Evolutionary conservation across 495 filamentous ascomycete species (phyloP).

Genomic region (Aspergillus biplanus): DNA sequence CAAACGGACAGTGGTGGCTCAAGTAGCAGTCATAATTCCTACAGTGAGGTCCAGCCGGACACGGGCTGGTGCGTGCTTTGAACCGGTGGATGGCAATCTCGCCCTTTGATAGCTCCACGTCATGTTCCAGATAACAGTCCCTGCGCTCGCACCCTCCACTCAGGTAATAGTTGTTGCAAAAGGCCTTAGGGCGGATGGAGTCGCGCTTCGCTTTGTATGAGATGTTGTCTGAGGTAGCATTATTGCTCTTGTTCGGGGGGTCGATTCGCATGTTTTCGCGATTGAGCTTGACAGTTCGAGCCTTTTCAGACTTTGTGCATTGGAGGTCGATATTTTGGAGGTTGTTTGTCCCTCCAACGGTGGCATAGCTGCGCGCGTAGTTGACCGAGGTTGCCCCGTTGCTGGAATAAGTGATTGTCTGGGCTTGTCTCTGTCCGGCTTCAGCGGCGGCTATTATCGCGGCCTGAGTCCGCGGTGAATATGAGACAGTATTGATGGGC

Average conservation of each 20-base stretch:
- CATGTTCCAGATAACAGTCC: neutral
- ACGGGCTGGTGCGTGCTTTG: slow-evolving; percentile 4
- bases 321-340: neutral
- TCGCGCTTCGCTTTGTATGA: neutral
- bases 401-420: neutral
- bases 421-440: neutral
- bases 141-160: neutral
- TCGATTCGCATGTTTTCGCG: neutral
- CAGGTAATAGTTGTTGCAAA: neutral
- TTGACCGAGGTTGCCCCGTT: neutral
- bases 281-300: neutral
- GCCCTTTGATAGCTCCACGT: neutral
- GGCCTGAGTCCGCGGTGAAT: too few relatives aligned
- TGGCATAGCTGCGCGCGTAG: neutral
- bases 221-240: neutral
- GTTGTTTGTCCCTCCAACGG: neutral
- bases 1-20: slow-evolving; percentile 21
- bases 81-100: neutral
- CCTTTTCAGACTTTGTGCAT: neutral
- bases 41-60: slow-evolving; percentile 12
- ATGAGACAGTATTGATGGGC: too few relatives aligned
- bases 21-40: slow-evolving; percentile 17
- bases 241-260: neutral
- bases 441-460: neutral
- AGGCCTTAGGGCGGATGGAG: neutral